These are phyloP conservation scores for Dionaea muscipula DNA, from an alignment of 179 eudicot species.

Conservation along the genomic window DNA sequence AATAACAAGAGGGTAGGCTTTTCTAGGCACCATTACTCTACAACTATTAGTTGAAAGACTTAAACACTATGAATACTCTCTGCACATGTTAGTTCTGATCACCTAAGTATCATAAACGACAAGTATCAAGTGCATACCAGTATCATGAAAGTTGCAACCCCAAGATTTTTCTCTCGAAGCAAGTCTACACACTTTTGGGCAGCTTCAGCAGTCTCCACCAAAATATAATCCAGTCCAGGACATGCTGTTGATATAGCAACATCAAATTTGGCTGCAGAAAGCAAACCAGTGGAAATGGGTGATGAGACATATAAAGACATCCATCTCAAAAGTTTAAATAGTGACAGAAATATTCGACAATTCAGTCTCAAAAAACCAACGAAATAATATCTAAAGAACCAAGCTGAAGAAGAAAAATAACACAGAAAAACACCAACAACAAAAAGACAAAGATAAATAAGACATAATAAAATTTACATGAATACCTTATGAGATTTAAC, in stretches of 20 bases:
- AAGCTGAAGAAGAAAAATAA: background rate
- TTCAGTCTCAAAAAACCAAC: background rate
- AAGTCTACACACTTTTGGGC: slow-evolving; percentile 91
- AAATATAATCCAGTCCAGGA: slow-evolving; percentile 85
- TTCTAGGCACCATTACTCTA: too few relatives aligned
- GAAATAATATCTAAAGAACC: background rate
- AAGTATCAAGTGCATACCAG: slow-evolving; percentile 37
- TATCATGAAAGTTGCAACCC: slow-evolving; percentile 97
- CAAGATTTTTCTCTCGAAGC: slow-evolving; percentile 73
- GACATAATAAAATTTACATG: too few relatives aligned
- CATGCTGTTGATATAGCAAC: slow-evolving; percentile 95
- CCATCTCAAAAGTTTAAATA: too few relatives aligned
- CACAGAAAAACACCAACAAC: background rate
- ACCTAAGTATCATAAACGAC: background rate
- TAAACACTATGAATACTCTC: too few relatives aligned
- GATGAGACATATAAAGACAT: background rate
- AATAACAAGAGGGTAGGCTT: too few relatives aligned
- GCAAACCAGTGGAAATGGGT: background rate
- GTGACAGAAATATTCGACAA: too few relatives aligned
- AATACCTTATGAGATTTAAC: too few relatives aligned
- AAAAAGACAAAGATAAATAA: too few relatives aligned
- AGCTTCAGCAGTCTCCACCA: slow-evolving; percentile 82
- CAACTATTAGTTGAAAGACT: too few relatives aligned
- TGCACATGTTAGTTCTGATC: too few relatives aligned
- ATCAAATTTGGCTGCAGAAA: slow-evolving; percentile 70